Percentiles rank a stretch among this genome's conserved stretches.
These are phyloP conservation scores for Mycena haematopus DNA, from an alignment of 768 basidiomycete species.

Conservation along the genomic window DNA sequence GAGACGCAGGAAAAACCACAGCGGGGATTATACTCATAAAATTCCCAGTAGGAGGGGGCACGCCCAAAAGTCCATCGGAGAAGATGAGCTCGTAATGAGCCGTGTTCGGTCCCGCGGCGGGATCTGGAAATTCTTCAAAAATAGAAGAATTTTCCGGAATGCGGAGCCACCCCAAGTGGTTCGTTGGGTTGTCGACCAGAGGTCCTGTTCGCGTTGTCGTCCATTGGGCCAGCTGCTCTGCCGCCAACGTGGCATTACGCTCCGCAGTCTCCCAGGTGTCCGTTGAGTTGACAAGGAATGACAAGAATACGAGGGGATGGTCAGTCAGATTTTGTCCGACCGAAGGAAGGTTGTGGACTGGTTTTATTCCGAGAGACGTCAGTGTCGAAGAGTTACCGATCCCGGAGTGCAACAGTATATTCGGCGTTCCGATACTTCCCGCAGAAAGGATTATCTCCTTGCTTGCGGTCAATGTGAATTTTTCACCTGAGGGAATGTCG, in stretches of 20 bases:
- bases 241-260: conserved; percentile 32
- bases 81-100: conserved; percentile 38
- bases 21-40: conserved; percentile 4
- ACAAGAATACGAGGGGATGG: conserved; percentile 34
- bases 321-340: conserved; percentile 39
- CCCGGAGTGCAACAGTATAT: conserved; percentile 7
- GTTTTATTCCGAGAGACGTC: conserved; percentile 5
- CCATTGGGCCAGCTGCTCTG: conserved; percentile 38
- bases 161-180: conserved; percentile 38
- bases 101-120: conserved; percentile 35
- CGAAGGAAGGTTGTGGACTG: conserved; percentile 11
- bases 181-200: conserved; percentile 33
- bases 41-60: conserved; percentile 10
- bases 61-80: conserved; percentile 4
- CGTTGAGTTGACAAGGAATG: conserved; percentile 37
- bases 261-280: conserved; percentile 36
- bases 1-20: conserved; percentile 13
- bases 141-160: conserved; percentile 28
- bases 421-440: conserved; percentile 37
- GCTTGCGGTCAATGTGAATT: conserved; percentile 29
- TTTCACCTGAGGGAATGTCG: conserved; percentile 20
- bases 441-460: conserved; percentile 41
- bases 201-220: conserved; percentile 36
- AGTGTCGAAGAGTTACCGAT: conserved; percentile 11
- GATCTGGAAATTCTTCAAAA: conserved; percentile 33